phyloP scores from a whole-genome alignment of 176 grass and related monocot species.

The Eragrostis nindensis region DNA sequence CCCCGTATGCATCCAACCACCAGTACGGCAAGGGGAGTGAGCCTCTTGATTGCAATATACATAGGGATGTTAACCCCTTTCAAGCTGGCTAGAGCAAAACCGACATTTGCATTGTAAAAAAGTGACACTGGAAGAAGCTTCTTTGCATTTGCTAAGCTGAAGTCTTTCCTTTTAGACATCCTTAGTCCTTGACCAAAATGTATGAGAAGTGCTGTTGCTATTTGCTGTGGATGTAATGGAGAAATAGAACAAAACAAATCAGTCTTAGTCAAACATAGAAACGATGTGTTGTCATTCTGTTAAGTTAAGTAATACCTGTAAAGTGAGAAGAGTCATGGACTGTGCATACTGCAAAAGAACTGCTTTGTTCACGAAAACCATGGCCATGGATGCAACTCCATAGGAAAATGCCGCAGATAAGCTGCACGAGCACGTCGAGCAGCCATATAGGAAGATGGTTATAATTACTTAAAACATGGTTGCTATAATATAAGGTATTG shows the following conservation, averaged over 20 bases:
- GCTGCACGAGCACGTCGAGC: conserved; percentile 64
- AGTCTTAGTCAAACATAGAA: conserved; percentile 20
- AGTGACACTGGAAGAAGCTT: conserved; percentile 87
- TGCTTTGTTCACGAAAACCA: conserved; percentile 99
- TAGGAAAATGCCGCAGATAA: conserved; percentile 84
- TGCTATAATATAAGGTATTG: not conserved
- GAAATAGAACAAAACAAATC: conserved; percentile 3
- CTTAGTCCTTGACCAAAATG: conserved; percentile 69
- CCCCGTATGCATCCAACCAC: conserved; percentile 61
- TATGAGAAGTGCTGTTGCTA: conserved; percentile 80
- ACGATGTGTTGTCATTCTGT: not conserved
- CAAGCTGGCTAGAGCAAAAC: conserved; percentile 93
- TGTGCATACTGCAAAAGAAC: conserved; percentile 92
- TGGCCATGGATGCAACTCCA: conserved; percentile 89
- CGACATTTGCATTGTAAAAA: conserved; percentile 99
- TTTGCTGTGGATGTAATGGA: conserved; percentile 63
- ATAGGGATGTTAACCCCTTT: conserved; percentile 98
- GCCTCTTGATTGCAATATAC: conserved; percentile 99
- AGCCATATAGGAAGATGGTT: conserved; percentile 19
- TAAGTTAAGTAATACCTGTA: conserved; percentile 60
- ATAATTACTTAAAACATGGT: not conserved
- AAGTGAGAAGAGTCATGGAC: conserved; percentile 94
- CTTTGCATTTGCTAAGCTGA: conserved; percentile 69
- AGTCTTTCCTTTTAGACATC: conserved; percentile 75
- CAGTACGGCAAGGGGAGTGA: conserved; percentile 93